Base-by-base conservation (phyloP, 2,329 filamentous ascomycete species). In the Aspergillus caelatus region DNA sequence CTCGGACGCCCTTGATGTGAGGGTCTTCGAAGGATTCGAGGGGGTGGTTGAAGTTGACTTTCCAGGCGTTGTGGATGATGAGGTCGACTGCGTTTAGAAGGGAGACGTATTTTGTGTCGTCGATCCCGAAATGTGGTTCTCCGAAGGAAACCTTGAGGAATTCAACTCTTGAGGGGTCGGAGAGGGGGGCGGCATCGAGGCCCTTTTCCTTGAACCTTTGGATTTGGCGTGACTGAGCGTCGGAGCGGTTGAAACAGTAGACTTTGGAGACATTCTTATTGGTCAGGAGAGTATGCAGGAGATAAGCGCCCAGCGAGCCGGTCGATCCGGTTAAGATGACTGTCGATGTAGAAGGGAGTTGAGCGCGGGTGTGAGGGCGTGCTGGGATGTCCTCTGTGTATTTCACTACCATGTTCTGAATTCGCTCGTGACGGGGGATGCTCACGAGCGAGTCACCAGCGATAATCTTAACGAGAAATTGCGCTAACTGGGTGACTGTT, bases 171-270 rank as follows among this genome's bases (percentile, higher is more conserved):
- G 45, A 32, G 2, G 16, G 5, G 16, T 61, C 30, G 3, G 57
- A 26, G 28, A 62, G 21, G 39, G 56, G 4, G 36, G 43, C 14
- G 10, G 41, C 34, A 10, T 55, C 9, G 2, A 75, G 74, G 0
- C 81, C 80, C 6, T 82, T 81, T 75, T 26, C 72, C 1, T 68
- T 64, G 64, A 74, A 78, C 14, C 70, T 70, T 14, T 68, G 61
- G 1, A 66, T 66, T 64, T 86, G 83, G 1, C 80, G 78, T 2
- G 68, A 69, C 12, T 74, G 75, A 0, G 79, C 79, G 32, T 84
- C 80, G 3, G 74, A 72, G 23, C 83, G 77, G 71, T 85, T 85
- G 14, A 85, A 75, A 60, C 82, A 84, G 57, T 83, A 74, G 28
- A 85, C 69, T 63, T 78, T 80, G 32, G 72, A 68, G 10, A 84